Conservation (phyloP, 202 grass and related monocot species). For the Panicum virgatum region DNA sequence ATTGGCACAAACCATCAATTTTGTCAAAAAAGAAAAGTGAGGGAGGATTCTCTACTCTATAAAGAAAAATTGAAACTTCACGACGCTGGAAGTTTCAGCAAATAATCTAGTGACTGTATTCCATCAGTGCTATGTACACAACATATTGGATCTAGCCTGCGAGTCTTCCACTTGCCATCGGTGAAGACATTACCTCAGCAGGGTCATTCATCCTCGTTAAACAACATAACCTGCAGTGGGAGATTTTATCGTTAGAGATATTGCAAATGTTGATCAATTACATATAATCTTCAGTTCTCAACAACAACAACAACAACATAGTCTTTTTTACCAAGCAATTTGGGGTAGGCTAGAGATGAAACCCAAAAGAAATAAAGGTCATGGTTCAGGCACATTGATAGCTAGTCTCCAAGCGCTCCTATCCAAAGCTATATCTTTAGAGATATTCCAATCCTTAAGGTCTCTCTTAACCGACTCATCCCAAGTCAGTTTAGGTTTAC, state of each 20-base stretch:
- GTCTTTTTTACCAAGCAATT: no score
- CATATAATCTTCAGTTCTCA: not conserved
- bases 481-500: no score
- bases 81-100: conserved; percentile 29
- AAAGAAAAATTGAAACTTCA: conserved; percentile 13
- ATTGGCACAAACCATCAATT: conserved; percentile 20
- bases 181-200: conserved; percentile 19
- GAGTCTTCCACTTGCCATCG: conserved; percentile 4
- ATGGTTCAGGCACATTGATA: no score
- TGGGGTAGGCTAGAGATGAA: no score
- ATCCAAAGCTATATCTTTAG: no score
- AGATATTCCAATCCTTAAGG: no score
- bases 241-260: not conserved
- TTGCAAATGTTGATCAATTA: not conserved
- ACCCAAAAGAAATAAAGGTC: no score
- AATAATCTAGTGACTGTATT: conserved; percentile 34
- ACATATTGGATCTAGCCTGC: conserved; percentile 12
- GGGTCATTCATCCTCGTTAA: conserved; percentile 48
- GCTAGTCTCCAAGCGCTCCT: no score
- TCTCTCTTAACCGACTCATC: no score
- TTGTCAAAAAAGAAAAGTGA: not conserved
- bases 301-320: no score
- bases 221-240: conserved; percentile 66
- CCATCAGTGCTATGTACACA: conserved; percentile 45
- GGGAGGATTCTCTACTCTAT: conserved; percentile 20